phyloP scores from a whole-genome alignment of 2,329 filamentous ascomycete genomes.

The Ciborinia camelliae region DNA sequence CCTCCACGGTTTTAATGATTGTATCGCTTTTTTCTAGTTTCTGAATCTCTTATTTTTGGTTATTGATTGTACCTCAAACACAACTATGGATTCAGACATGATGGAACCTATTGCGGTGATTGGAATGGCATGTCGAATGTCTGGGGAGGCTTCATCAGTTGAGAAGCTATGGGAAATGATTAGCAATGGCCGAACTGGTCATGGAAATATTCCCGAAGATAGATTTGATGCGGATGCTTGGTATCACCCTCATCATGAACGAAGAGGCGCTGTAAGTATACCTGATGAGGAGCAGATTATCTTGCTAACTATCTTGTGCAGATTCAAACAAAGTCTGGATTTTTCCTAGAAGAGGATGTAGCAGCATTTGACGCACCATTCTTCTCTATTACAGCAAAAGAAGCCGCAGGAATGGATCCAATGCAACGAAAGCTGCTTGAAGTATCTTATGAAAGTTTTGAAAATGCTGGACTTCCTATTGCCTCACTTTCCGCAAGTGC shows the following conservation, averaged over 20 bases:
- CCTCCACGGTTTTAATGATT: background rate
- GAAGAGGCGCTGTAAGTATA: too few species aligned
- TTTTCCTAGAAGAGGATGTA: slow-evolving; percentile 21
- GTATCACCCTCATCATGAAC: too few species aligned
- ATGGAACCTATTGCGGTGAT: slow-evolving; percentile 45
- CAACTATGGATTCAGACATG: background rate
- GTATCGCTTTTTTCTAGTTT: background rate
- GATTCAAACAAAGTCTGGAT: slow-evolving; percentile 42
- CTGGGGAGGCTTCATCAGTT: slow-evolving; percentile 45
- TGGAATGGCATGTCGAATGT: slow-evolving; percentile 51
- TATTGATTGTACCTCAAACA: background rate
- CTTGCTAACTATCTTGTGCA: too few species aligned
- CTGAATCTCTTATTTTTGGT: background rate
- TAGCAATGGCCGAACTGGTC: slow-evolving; percentile 44
- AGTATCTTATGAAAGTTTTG: slow-evolving; percentile 30
- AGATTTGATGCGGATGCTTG: slow-evolving; percentile 51
- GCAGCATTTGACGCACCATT: slow-evolving; percentile 27
- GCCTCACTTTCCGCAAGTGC: slow-evolving; percentile 8
- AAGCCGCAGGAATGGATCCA: slow-evolving; percentile 41
- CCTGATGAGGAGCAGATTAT: too few species aligned
- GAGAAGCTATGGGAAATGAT: slow-evolving; percentile 49
- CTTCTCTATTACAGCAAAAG: slow-evolving; percentile 24
- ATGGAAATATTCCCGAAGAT: slow-evolving; percentile 40
- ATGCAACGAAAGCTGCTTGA: slow-evolving; percentile 52
- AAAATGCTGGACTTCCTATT: slow-evolving; percentile 29